Conservation (phyloP, 257 asterid species). For the Prunella vulgaris region DNA sequence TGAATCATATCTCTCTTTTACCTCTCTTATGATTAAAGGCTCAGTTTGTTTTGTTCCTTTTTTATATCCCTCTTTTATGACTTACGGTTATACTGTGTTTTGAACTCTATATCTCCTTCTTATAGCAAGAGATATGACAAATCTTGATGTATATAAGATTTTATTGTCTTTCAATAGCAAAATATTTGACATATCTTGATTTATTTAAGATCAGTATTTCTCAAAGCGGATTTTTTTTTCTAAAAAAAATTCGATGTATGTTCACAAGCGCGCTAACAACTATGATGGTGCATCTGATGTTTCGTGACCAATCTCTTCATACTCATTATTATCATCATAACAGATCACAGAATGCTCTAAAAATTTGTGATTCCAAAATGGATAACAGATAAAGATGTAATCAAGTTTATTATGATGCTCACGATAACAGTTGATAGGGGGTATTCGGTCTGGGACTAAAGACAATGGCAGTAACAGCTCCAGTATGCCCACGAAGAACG, state of each 20-base stretch:
- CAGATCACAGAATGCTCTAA: background rate
- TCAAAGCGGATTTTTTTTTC: background rate
- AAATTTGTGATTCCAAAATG: conserved; percentile 7
- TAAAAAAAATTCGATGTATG: background rate
- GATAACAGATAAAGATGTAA: conserved; percentile 8
- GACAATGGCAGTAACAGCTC: conserved; percentile 95
- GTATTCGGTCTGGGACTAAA: conserved; percentile 74
- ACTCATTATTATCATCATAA: conserved; percentile 13
- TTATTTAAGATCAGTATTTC: background rate
- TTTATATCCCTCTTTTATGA: background rate
- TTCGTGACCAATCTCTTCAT: background rate
- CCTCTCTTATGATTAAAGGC: too few species aligned
- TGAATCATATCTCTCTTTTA: background rate
- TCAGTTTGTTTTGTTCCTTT: too few species aligned
- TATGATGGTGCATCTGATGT: background rate
- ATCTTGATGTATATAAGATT: background rate
- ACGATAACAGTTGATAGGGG: conserved; percentile 85
- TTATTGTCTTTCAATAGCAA: background rate
- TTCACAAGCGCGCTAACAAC: background rate
- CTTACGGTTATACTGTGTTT: background rate
- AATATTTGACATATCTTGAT: background rate
- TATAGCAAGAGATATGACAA: background rate
- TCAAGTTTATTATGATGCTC: conserved; percentile 34
- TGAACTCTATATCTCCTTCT: background rate
- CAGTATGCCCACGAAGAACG: conserved; percentile 92